phyloP scores from a whole-genome alignment of 2,329 filamentous ascomycete species.

The Aspergillus neotritici region DNA sequence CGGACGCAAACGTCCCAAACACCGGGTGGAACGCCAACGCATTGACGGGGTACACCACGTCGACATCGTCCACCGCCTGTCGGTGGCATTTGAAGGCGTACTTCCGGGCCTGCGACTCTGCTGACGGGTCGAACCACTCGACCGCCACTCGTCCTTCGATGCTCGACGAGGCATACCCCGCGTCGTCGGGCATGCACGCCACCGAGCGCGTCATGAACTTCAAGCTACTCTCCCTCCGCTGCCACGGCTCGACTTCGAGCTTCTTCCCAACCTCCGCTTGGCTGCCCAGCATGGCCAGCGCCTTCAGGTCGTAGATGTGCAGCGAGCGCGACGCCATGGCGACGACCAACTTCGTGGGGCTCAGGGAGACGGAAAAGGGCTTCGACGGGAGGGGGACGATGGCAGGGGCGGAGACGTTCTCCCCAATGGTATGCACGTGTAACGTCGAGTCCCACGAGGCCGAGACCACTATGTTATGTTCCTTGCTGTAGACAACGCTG shows the following conservation, averaged over 20 bases:
- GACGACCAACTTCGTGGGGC: slow-evolving; percentile 81
- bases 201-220: slow-evolving; percentile 95
- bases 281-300: slow-evolving; percentile 53
- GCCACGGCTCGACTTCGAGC: slow-evolving; percentile 70
- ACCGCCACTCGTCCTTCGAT: slow-evolving; percentile 96
- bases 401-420: slow-evolving; percentile 51
- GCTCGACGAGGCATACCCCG: slow-evolving; percentile 82
- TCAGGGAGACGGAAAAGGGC: slow-evolving; percentile 75
- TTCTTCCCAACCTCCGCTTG: slow-evolving; percentile 41
- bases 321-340: slow-evolving; percentile 93
- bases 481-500: slow-evolving; percentile 72
- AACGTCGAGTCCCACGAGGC: slow-evolving; percentile 91
- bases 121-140: slow-evolving; percentile 91
- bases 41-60: slow-evolving; percentile 88
- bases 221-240: slow-evolving; percentile 85
- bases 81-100: slow-evolving; percentile 99
- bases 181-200: slow-evolving; percentile 93
- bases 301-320: slow-evolving; percentile 83
- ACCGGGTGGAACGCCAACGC: slow-evolving; percentile 81
- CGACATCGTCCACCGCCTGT: slow-evolving; percentile 62
- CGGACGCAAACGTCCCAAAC: slow-evolving; percentile 78
- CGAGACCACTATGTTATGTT: slow-evolving; percentile 74
- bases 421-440: slow-evolving; percentile 63
- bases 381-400: slow-evolving; percentile 72
- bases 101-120: slow-evolving; percentile 82